Evolutionary conservation across 1,284 basidiomycete genomes (phyloP), one percentile per base, ranked within the genome.

Genomic region (Leccinum cinnamomeum): DNA sequence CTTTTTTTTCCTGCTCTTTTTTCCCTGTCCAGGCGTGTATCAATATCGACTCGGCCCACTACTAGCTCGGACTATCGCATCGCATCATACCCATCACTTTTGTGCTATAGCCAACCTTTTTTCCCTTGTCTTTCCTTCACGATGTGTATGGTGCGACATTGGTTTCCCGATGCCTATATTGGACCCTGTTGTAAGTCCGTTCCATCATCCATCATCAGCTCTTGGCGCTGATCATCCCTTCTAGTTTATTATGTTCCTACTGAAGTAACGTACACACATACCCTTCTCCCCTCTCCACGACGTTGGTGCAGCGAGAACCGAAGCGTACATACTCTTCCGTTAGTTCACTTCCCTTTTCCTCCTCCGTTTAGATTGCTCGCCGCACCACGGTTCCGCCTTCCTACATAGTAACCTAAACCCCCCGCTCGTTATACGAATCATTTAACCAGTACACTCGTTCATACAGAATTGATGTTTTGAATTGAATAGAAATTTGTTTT

Each of bases 101-200:
- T 76, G 73, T 72, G 70, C 61, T 70, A 72, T 75, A 69, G 41
- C 18, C 67, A 59, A 25, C 39, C n/a, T 25, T 60, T 44, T 46
- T 41, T 25, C 10, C 12, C 33, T 57, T 58, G 33, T 30, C 12
- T 60, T 33, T 59, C 25, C 53, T 56, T 64, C 23, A 56, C 18
- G 66, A 65, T 76, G 70, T 74, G 64, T 69, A 75, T 76, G 72
- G 53, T 74, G 75, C 72, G 73, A 68, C 74, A 37, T 53, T 72
- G 71, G 62, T 74, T 72, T 64, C 76, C 74, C 63, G 67, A 57
- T 67, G 65, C 74, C 59, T 65, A 70, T 54, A 60, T 58, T 65
- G 73, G 72, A 58, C 70, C 72, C 62, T 56, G 69, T 67, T 65
- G 72, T 76, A 57, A n/a, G 73, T 65, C 12, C 8, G 7, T 3